Evolutionary conservation across 305 asterid species (phyloP).

Genomic region (Fraxinus floribunda): DNA sequence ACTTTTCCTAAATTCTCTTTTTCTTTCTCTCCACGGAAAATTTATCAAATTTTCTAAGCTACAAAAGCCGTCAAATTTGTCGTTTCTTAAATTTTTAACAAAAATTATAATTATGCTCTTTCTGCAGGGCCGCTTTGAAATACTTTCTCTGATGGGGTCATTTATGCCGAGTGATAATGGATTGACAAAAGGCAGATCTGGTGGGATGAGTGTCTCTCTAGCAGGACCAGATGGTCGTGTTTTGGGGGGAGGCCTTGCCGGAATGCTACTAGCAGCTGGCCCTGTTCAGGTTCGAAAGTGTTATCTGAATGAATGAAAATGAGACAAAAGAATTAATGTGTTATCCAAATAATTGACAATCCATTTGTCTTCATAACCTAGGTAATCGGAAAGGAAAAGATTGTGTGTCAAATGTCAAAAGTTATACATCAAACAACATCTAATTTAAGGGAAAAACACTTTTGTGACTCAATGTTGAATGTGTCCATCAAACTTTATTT

Average conservation of each 20-base stretch:
- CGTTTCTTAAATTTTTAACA: neutral
- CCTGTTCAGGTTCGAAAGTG: constrained; percentile 71
- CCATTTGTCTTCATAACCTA: neutral
- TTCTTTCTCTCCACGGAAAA: neutral
- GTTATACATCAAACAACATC: neutral
- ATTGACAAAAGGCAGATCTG: constrained; percentile 74
- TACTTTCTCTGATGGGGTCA: constrained; percentile 79
- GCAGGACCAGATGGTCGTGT: constrained; percentile 97
- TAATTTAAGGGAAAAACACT: neutral
- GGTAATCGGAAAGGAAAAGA: neutral
- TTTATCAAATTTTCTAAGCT: neutral
- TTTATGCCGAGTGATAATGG: constrained; percentile 83
- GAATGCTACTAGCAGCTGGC: constrained; percentile 82
- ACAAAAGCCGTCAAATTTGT: neutral
- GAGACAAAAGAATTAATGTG: neutral
- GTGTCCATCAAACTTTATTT: neutral
- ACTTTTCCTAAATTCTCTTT: neutral
- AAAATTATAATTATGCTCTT: constrained; percentile 1
- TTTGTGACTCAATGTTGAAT: neutral
- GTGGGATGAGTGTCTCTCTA: constrained; percentile 86
- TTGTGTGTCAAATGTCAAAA: neutral
- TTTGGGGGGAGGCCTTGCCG: constrained; percentile 93
- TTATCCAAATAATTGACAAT: neutral
- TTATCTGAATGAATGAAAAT: neutral
- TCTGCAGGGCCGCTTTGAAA: constrained; percentile 80